A percentile compares a stretch with the other conserved stretches of the same genome.
Evolutionary conservation across 768 basidiomycete species (phyloP).

Genomic region (Tricholoma flavovirens): DNA sequence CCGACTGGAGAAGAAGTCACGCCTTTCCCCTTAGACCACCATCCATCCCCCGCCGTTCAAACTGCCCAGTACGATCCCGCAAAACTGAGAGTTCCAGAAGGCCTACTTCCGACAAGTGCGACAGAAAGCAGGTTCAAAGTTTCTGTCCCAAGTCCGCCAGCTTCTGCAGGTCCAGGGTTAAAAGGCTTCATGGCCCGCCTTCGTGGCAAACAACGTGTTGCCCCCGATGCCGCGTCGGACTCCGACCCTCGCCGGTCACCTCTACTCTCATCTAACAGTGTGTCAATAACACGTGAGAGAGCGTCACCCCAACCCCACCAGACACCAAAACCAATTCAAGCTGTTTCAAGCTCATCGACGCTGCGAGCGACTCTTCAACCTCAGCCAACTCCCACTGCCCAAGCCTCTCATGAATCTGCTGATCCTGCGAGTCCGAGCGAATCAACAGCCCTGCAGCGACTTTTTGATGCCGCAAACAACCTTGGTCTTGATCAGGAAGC

Average conservation of each 20-base stretch:
- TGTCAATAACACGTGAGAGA: conserved; percentile 27
- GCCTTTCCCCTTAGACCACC: conserved; percentile 37
- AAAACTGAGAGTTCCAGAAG: conserved; percentile 30
- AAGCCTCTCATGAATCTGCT: conserved; percentile 6
- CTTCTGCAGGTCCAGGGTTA: conserved; percentile 66
- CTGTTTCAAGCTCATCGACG: conserved; percentile 21
- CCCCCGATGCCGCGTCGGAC: conserved; percentile 26
- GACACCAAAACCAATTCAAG: conserved; percentile 17
- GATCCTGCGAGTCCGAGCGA: conserved; percentile 19
- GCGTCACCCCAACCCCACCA: conserved; percentile 21
- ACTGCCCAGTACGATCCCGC: conserved; percentile 37
- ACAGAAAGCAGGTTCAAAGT: conserved; percentile 54
- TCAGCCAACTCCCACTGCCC: conserved; percentile 12
- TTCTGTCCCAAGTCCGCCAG: conserved; percentile 55
- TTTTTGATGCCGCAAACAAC: conserved; percentile 71
- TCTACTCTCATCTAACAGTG: conserved; percentile 24
- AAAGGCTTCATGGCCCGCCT: conserved; percentile 82
- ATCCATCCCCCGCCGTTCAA: conserved; percentile 32
- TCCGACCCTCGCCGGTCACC: conserved; percentile 24
- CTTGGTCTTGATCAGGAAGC: conserved; percentile 72
- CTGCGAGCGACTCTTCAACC: conserved; percentile 14
- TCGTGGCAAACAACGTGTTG: conserved; percentile 43
- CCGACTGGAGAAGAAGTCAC: conserved; percentile 44
- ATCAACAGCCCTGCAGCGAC: conserved; percentile 49
- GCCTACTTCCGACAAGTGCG: conserved; percentile 34